These are phyloP conservation scores for Ustilago cynodontis DNA, from an alignment of 1,284 basidiomycete genomes.

Conservation along the genomic window DNA sequence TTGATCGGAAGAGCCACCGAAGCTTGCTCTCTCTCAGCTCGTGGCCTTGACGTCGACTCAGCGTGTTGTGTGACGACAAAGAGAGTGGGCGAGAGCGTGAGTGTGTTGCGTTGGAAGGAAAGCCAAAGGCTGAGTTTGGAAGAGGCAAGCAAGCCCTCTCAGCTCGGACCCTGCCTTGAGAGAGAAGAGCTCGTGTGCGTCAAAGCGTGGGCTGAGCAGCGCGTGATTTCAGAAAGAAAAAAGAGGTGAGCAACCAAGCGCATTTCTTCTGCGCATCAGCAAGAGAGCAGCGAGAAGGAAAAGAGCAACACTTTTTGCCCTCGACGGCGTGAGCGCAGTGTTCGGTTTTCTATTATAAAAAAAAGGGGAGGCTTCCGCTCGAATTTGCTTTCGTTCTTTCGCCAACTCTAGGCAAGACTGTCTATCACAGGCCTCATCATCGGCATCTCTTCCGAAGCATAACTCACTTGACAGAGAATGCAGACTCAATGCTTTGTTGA, in stretches of 20 bases:
- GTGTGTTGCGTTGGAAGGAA: not conserved
- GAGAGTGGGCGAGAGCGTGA: not conserved
- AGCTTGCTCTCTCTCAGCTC: not conserved
- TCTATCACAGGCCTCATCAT: not conserved
- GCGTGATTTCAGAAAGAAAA: slow-evolving; percentile 5
- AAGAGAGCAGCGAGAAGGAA: not conserved
- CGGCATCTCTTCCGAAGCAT: not conserved
- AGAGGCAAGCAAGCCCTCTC: not conserved
- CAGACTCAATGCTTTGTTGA: not conserved
- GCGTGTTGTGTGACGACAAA: too few species aligned
- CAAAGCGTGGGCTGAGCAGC: slow-evolving; percentile 1
- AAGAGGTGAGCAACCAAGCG: not conserved
- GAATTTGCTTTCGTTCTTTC: not conserved
- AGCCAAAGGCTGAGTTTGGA: too few species aligned
- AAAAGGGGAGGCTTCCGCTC: not conserved
- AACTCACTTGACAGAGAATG: too few species aligned
- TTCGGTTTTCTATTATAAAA: not conserved
- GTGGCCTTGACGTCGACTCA: not conserved
- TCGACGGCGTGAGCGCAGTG: not conserved
- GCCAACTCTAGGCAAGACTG: not conserved
- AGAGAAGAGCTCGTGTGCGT: too few species aligned
- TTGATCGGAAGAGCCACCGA: not conserved
- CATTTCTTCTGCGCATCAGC: not conserved
- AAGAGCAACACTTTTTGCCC: not conserved
- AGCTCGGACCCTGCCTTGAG: slow-evolving; percentile 9